phyloP scores from a whole-genome alignment of 768 basidiomycete species.

The Podaxis pistillaris region DNA sequence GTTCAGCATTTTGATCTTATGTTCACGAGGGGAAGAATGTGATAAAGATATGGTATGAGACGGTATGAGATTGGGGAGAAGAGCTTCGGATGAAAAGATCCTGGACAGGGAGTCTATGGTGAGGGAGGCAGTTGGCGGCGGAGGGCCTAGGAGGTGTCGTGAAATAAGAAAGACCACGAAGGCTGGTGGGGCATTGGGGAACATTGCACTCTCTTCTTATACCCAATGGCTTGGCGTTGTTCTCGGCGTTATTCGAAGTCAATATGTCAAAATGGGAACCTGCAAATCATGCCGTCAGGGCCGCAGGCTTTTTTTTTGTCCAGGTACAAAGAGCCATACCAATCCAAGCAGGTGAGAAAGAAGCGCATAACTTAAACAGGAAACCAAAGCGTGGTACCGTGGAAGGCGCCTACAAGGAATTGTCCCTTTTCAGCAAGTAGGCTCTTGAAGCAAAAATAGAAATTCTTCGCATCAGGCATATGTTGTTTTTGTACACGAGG shows the following conservation, averaged over 20 bases:
- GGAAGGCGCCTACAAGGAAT: constrained; percentile 4
- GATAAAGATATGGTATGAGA: background rate
- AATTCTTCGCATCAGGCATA: background rate
- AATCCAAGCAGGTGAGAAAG: background rate
- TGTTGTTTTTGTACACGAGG: background rate
- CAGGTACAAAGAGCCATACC: background rate
- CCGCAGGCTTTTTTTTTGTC: background rate
- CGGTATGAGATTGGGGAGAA: background rate
- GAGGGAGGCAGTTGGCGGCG: background rate
- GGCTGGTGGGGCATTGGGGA: background rate
- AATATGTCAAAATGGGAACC: background rate
- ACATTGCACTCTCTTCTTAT: background rate
- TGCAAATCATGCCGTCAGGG: background rate
- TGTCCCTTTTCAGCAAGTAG: background rate
- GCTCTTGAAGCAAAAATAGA: background rate
- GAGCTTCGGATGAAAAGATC: background rate
- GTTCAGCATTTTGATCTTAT: constrained; percentile 35
- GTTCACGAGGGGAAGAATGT: background rate
- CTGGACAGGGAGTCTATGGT: background rate
- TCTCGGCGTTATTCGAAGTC: background rate
- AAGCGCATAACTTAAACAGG: background rate
- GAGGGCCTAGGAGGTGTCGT: background rate
- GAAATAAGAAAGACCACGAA: background rate
- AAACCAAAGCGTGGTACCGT: background rate
- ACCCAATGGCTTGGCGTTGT: background rate